Percentiles rank a stretch among this genome's conserved stretches.
phyloP scores from a whole-genome alignment of 495 filamentous ascomycete species.

The Tuber umbilicatum region DNA sequence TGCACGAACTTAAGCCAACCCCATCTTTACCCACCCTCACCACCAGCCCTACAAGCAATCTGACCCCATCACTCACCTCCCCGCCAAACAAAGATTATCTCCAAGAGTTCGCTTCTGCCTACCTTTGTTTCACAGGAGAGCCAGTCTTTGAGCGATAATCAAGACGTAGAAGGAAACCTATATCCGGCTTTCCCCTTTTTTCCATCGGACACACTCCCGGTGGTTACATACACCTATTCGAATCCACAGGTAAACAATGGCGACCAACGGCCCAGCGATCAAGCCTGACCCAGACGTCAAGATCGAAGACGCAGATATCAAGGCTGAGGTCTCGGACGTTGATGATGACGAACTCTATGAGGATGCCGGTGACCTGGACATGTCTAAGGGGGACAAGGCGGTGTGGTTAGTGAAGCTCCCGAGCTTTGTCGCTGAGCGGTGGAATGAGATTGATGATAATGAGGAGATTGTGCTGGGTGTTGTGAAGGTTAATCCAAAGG shows the following conservation, averaged over 20 bases:
- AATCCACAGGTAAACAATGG: neutral
- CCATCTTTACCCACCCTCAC: neutral
- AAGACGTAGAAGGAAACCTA: neutral
- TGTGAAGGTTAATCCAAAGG: conserved; percentile 38
- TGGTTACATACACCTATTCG: neutral
- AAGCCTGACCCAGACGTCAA: neutral
- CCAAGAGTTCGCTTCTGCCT: neutral
- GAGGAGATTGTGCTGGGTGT: conserved; percentile 40
- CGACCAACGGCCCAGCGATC: neutral
- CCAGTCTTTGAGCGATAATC: neutral
- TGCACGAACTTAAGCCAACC: neutral
- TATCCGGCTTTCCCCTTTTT: neutral
- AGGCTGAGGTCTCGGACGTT: conserved; percentile 20
- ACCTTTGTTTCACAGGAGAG: neutral
- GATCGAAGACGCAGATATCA: conserved; percentile 11
- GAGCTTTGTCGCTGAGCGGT: conserved; percentile 38
- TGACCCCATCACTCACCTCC: neutral
- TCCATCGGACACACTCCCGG: neutral
- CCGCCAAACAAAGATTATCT: neutral
- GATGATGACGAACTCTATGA: conserved; percentile 41
- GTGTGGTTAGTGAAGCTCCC: conserved; percentile 41
- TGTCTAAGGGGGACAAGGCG: conserved; percentile 29
- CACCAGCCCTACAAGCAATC: neutral
- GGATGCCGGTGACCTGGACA: conserved; percentile 39
- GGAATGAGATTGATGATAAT: conserved; percentile 42